These are phyloP conservation scores for Calonectria crousiana DNA, from an alignment of 2,329 filamentous ascomycete genomes.

Conservation along the genomic window DNA sequence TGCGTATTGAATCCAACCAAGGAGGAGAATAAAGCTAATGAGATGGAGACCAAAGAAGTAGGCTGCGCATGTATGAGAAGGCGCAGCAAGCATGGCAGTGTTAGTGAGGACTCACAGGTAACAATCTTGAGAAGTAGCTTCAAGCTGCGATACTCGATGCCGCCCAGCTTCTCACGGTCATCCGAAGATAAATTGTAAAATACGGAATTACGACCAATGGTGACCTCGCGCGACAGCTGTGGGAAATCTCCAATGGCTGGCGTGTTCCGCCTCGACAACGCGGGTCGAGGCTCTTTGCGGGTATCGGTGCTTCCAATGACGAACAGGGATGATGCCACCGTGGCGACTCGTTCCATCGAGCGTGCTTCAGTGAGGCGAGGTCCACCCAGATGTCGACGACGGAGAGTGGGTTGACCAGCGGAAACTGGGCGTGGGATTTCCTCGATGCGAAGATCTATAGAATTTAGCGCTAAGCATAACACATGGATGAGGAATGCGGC, in stretches of 20 bases:
- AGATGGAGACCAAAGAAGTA: slow-evolving; percentile 61
- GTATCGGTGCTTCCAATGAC: slow-evolving; percentile 48
- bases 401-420: slow-evolving; percentile 27
- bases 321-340: slow-evolving; percentile 54
- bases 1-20: slow-evolving; percentile 60
- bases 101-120: slow-evolving; percentile 43
- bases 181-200: slow-evolving; percentile 57
- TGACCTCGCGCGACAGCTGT: slow-evolving; percentile 55
- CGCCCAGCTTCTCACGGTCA: slow-evolving; percentile 60
- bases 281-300: slow-evolving; percentile 25
- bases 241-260: slow-evolving; percentile 48
- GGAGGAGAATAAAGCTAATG: slow-evolving; percentile 60
- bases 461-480: background rate
- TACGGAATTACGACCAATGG: slow-evolving; percentile 59
- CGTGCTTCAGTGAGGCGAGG: slow-evolving; percentile 45
- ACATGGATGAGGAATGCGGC: background rate
- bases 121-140: slow-evolving; percentile 63
- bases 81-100: background rate
- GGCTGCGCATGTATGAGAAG: slow-evolving; percentile 39
- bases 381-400: slow-evolving; percentile 40
- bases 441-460: slow-evolving; percentile 37
- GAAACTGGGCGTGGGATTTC: slow-evolving; percentile 30
- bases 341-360: slow-evolving; percentile 51
- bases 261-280: slow-evolving; percentile 25
- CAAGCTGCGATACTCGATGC: slow-evolving; percentile 64